A percentile compares a stretch with the other conserved stretches of the same genome.
These are phyloP conservation scores for Santalum album DNA, from an alignment of 164 flowering plant species.

Conservation along the genomic window DNA sequence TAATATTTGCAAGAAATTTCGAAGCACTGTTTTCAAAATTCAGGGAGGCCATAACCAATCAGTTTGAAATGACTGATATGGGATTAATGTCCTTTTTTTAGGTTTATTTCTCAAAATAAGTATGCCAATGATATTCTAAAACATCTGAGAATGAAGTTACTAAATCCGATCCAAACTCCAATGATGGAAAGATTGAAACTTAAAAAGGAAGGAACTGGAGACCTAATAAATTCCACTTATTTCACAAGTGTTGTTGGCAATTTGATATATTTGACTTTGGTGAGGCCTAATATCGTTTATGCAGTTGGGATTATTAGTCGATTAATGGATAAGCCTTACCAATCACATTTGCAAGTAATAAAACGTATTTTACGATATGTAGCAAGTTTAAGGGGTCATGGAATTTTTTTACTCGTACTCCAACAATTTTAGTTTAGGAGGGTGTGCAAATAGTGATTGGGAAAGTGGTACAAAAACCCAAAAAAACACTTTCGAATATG, in stretches of 20 bases:
- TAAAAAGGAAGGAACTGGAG: background rate
- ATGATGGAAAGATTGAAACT: constrained; percentile 13
- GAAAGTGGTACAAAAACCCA: background rate
- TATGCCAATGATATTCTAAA: no score
- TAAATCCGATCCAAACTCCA: no score
- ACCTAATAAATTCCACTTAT: background rate
- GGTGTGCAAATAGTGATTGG: background rate
- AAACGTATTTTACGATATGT: no score
- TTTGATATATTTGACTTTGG: constrained; percentile 6
- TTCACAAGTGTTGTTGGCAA: constrained; percentile 12
- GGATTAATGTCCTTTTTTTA: no score
- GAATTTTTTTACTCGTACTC: background rate
- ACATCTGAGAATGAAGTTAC: no score
- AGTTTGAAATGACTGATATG: no score
- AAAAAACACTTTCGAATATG: background rate
- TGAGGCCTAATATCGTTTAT: constrained; percentile 13
- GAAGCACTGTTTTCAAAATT: background rate
- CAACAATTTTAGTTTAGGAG: background rate
- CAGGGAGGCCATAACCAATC: constrained; percentile 4
- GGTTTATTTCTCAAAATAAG: no score
- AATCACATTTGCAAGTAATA: no score
- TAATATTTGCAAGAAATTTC: constrained; percentile 6
- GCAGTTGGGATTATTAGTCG: no score
- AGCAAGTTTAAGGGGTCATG: constrained; percentile 8
- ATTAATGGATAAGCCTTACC: no score